Percentiles rank a stretch among this genome's conserved stretches.
Conservation (phyloP, 306 rosid species). For the Lathyrus sativus region DNA sequence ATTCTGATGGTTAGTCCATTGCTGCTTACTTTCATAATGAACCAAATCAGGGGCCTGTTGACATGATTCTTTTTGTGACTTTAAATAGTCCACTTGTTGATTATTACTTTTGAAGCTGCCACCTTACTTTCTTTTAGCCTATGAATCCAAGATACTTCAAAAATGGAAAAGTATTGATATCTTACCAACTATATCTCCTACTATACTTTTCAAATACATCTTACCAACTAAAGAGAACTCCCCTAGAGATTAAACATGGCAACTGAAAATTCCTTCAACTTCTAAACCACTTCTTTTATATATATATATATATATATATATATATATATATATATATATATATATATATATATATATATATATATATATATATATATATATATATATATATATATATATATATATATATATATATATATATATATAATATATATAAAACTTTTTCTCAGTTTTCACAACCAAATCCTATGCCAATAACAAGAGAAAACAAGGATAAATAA, state of each 20-base stretch:
- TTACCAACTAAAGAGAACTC: conserved; percentile 31
- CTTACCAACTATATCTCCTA: not conserved
- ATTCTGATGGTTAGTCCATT: conserved; percentile 60
- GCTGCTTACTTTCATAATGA: conserved; percentile 13
- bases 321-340: too few relatives aligned
- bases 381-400: too few relatives aligned
- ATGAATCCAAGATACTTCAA: not conserved
- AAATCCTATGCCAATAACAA: conserved; percentile 30
- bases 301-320: too few relatives aligned
- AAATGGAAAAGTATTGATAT: not conserved
- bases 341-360: too few relatives aligned
- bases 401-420: too few relatives aligned
- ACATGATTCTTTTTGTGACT: not conserved
- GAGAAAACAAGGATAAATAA: not conserved
- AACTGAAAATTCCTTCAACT: conserved; percentile 24
- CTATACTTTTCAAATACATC: not conserved
- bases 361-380: too few relatives aligned
- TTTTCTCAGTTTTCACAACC: conserved; percentile 17
- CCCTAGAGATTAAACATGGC: conserved; percentile 47
- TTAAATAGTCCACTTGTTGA: conserved; percentile 7
- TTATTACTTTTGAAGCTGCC: conserved; percentile 22
- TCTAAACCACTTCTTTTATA: conserved; percentile 25
- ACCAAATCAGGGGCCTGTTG: conserved; percentile 12
- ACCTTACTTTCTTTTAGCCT: conserved; percentile 20
- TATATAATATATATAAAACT: too few relatives aligned